phyloP scores from a whole-genome alignment of 192 early-diverging fungal genomes.

The Umbelopsis sp. region DNA sequence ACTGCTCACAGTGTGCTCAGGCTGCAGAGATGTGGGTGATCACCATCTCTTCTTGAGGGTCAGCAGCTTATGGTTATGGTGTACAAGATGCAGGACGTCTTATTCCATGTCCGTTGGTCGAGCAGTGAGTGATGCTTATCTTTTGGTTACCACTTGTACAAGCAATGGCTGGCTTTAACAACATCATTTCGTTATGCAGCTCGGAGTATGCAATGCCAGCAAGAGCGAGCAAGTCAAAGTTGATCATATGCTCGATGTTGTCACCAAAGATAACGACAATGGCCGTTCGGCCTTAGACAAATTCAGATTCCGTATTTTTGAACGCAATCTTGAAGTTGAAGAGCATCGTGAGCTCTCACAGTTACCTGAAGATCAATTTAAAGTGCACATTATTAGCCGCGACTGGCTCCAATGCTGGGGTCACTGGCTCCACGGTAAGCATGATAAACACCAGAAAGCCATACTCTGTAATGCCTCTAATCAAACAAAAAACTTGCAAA shows the following conservation, averaged over 20 bases:
- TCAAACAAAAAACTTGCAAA: too few relatives aligned
- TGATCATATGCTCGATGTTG: constrained; percentile 16
- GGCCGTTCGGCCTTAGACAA: constrained; percentile 11
- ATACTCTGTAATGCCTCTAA: not conserved
- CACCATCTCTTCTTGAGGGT: constrained; percentile 20
- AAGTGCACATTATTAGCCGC: constrained; percentile 12
- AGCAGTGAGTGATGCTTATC: not conserved
- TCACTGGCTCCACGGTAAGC: constrained; percentile 16
- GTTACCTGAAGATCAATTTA: constrained; percentile 3
- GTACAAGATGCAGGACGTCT: constrained; percentile 20
- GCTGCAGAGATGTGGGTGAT: constrained; percentile 17
- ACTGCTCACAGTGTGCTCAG: constrained; percentile 1
- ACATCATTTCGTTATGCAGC: not conserved
- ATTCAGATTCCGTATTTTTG: constrained; percentile 14
- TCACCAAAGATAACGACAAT: constrained; percentile 8
- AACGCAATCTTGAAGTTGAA: constrained; percentile 13
- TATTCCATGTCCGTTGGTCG: constrained; percentile 19
- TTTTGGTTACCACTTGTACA: not conserved
- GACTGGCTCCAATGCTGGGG: constrained; percentile 14
- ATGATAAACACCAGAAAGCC: not conserved
- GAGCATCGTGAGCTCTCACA: constrained; percentile 12
- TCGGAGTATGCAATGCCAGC: constrained; percentile 6
- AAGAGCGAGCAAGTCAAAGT: constrained; percentile 10
- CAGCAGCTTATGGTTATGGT: constrained; percentile 17
- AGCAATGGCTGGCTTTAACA: not conserved